These are phyloP conservation scores for Cercospora sojina DNA, from an alignment of 2,329 filamentous ascomycete genomes.

Conservation along the genomic window DNA sequence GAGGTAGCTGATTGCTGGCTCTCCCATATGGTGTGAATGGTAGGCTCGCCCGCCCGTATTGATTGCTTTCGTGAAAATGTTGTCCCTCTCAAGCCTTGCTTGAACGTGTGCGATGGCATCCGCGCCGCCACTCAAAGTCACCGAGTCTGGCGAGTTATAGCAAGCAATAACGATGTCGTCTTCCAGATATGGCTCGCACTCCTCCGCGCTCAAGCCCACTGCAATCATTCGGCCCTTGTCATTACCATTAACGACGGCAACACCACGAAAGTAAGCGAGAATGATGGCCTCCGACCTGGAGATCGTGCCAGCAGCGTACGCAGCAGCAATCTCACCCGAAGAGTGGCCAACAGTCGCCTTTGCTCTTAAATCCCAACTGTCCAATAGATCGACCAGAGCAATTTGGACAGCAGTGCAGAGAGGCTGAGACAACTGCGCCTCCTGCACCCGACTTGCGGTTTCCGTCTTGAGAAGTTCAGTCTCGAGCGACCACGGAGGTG, in stretches of 20 bases:
- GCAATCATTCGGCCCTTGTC: slow-evolving; percentile 38
- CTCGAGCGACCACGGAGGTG: neutral
- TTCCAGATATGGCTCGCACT: slow-evolving; percentile 21
- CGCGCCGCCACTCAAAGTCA: slow-evolving; percentile 36
- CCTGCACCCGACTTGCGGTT: slow-evolving; percentile 47
- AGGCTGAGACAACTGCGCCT: slow-evolving; percentile 15
- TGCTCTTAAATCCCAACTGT: slow-evolving; percentile 14
- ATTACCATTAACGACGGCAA: neutral
- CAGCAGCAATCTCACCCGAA: slow-evolving; percentile 37
- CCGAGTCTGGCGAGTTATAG: slow-evolving; percentile 41
- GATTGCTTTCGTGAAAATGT: slow-evolving; percentile 30
- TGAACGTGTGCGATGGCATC: slow-evolving; percentile 22
- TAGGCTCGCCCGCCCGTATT: neutral
- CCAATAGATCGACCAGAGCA: slow-evolving; percentile 15
- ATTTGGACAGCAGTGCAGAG: slow-evolving; percentile 20
- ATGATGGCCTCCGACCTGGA: slow-evolving; percentile 19
- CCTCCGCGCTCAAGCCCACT: slow-evolving; percentile 31
- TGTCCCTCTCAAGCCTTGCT: slow-evolving; percentile 47
- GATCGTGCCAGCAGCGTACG: slow-evolving; percentile 31
- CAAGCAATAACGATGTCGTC: slow-evolving; percentile 11
- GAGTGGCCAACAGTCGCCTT: slow-evolving; percentile 34
- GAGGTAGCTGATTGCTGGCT: neutral
- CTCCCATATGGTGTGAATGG: neutral
- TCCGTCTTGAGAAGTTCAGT: slow-evolving; percentile 45
- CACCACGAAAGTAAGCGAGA: slow-evolving; percentile 23